Conservation (phyloP, 1,284 basidiomycete species). For the Malassezia pachydermatis region DNA sequence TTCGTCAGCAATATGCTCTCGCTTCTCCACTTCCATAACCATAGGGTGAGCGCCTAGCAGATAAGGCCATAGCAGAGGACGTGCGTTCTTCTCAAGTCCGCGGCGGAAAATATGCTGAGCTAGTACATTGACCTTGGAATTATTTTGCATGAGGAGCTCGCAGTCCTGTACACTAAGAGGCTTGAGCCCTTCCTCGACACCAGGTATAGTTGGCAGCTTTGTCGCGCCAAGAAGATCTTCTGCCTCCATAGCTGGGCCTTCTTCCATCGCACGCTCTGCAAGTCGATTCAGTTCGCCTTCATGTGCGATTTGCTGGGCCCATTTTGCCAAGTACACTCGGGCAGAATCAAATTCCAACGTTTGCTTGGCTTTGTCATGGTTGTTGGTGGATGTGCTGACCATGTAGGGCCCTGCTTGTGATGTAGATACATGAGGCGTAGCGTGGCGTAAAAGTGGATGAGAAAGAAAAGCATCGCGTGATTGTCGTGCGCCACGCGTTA, state of each 20-base stretch:
- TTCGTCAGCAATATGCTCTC: conserved; percentile 24
- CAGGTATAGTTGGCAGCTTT: not conserved
- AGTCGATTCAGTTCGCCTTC: conserved; percentile 35
- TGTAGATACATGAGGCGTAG: conserved; percentile 27
- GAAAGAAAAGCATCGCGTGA: conserved; percentile 32
- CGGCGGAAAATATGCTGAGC: conserved; percentile 31
- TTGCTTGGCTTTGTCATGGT: conserved; percentile 24
- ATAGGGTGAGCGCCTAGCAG: conserved; percentile 73
- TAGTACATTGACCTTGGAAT: conserved; percentile 19
- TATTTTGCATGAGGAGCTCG: conserved; percentile 23
- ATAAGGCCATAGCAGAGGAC: conserved; percentile 67
- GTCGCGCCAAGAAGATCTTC: conserved; percentile 7
- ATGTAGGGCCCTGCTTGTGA: conserved; percentile 40
- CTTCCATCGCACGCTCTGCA: conserved; percentile 18
- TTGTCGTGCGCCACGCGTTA: conserved; percentile 38
- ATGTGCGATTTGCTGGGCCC: conserved; percentile 77
- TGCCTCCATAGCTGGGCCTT: conserved; percentile 14
- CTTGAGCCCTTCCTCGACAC: not conserved
- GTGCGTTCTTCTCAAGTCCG: conserved; percentile 24
- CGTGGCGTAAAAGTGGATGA: conserved; percentile 31
- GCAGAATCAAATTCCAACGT: conserved; percentile 79
- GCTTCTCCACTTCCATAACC: conserved; percentile 51
- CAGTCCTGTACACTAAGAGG: conserved; percentile 26
- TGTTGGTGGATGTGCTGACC: conserved; percentile 18
- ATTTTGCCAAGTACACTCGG: conserved; percentile 85